phyloP scores from a whole-genome alignment of 768 basidiomycete species.

The Mycena alexandri region DNA sequence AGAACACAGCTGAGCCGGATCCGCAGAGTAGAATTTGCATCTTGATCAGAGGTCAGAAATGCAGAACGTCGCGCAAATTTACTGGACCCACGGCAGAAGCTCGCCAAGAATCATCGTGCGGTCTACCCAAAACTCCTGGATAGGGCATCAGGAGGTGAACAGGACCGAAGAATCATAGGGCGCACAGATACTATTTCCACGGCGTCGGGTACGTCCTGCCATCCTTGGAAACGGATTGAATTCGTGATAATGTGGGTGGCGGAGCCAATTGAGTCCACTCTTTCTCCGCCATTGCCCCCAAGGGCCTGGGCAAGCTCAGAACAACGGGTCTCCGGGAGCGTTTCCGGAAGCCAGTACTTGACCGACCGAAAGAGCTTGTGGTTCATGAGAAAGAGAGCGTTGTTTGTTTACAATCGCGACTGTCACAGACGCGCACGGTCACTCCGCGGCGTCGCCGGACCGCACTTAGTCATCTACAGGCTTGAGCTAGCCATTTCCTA shows the following conservation, averaged over 20 bases:
- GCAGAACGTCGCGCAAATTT: neutral
- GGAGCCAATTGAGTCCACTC: constrained; percentile 48
- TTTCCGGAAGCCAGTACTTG: constrained; percentile 57
- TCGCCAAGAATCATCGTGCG: constrained; percentile 70
- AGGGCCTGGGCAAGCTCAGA: constrained; percentile 63
- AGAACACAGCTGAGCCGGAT: constrained; percentile 85
- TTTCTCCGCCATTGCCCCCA: constrained; percentile 63
- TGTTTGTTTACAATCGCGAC: neutral
- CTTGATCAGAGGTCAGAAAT: constrained; percentile 45
- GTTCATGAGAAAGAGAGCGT: neutral
- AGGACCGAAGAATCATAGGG: neutral
- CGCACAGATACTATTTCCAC: constrained; percentile 37
- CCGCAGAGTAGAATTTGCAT: constrained; percentile 76
- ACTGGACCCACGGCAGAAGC: constrained; percentile 63
- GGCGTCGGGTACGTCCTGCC: constrained; percentile 55
- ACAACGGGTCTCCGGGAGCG: constrained; percentile 56
- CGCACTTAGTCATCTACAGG: too few relatives aligned
- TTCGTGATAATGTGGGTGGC: constrained; percentile 71
- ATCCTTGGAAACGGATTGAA: constrained; percentile 67
- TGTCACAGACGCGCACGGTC: too few relatives aligned
- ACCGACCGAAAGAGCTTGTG: constrained; percentile 16
- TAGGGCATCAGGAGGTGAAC: constrained; percentile 3
- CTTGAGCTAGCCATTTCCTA: too few relatives aligned
- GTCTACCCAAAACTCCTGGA: constrained; percentile 77
- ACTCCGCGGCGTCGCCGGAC: too few relatives aligned